These are phyloP conservation scores for Suzukiozyma palmioleophila DNA, from an alignment of 1,139 yeast genomes.

Conservation along the genomic window DNA sequence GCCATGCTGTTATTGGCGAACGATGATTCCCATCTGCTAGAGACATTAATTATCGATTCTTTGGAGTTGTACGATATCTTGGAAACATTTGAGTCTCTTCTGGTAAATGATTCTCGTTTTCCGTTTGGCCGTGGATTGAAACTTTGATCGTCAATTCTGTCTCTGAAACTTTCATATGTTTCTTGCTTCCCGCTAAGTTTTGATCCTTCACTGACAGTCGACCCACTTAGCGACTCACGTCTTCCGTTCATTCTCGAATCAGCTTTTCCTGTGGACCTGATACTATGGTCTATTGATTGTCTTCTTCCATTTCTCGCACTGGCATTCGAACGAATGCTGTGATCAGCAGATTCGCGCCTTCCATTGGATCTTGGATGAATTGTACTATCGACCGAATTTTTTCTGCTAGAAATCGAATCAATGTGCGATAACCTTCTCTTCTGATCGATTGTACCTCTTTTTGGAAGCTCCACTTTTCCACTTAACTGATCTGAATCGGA, in stretches of 20 bases:
- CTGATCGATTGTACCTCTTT: no score
- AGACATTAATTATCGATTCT: background rate
- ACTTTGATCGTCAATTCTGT: background rate
- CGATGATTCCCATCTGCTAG: background rate
- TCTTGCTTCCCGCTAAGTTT: background rate
- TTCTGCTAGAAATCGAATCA: background rate
- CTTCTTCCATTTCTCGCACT: background rate
- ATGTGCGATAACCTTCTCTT: background rate
- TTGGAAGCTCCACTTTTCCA: no score
- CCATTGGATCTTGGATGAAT: background rate
- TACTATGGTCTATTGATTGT: background rate
- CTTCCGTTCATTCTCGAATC: background rate
- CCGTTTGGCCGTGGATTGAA: conserved; percentile 2
- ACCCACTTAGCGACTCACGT: background rate
- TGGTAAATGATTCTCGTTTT: conserved; percentile 1
- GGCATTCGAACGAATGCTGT: background rate
- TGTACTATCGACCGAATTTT: conserved; percentile 1
- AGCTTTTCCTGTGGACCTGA: no score
- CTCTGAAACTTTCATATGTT: background rate
- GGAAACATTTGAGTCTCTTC: conserved; percentile 1
- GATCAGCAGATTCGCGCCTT: conserved; percentile 1
- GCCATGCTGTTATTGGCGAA: conserved; percentile 1
- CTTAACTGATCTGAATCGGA: no score
- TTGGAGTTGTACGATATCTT: background rate
- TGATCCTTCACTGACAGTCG: background rate